Evolutionary conservation across 148 eudicot species (phyloP), one percentile per base, ranked within the genome.

Genomic region (Spergularia marina): DNA sequence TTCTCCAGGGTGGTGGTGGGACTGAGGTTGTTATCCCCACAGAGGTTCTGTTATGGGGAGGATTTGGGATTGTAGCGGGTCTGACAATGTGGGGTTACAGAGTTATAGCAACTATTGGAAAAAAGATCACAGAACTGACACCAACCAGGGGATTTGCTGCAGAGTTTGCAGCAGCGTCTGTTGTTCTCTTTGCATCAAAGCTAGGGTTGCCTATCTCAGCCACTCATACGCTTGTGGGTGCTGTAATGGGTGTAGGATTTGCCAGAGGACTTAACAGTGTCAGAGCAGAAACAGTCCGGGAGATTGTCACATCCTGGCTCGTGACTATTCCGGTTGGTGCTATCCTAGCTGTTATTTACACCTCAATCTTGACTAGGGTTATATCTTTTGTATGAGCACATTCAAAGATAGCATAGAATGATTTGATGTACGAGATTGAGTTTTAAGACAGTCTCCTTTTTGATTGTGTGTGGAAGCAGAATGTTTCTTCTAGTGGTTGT

Each of bases 181-280:
- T 95, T 65, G 98, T 95, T 61, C 84, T 95, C 0, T 85, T 85
- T 59, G 96, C 98, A 6, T 90, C 98, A 7, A 95, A 95, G 73
- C 85, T 95, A 2, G 98, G 98, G 57, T 76, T 95, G 15, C 98
- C 97, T 5, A 92, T 95, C 65, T 95, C 98, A 0, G 98, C 94
- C 17, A 95, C 98, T 2, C 98, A 95, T 64, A 95, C 98, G 0
- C 87, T 95, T 10, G 98, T 95, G 25, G 98, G 97, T 15, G 98
- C 98, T 0, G 97, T 95, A 13, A 95, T 95, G 98, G 98, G 98
- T 30, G 98, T 95, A 1, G 98, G 98, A 20, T 92, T 95, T 58
- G 98, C 97, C 8, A 81, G 98, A 64, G 98, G 98, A 68, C 86
- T 95, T 15, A 92, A 95, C 69, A 95, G 86, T 60, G 98, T 95